Base-by-base conservation (phyloP, 2,329 filamentous ascomycete species). In the Colletotrichum limetticola region DNA sequence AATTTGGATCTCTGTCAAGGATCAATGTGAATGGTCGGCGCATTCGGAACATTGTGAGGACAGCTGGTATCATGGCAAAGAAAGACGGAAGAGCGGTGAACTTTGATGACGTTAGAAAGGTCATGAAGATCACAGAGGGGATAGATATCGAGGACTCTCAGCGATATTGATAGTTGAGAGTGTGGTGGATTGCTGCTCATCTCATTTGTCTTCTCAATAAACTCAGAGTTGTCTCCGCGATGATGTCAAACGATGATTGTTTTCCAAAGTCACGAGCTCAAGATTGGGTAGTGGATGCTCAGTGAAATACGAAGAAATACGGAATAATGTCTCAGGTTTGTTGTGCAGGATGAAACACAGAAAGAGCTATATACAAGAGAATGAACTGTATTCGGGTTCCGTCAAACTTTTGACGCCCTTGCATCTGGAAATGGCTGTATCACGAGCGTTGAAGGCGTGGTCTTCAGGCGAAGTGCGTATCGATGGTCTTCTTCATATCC, bases 1-100 rank as follows among this genome's bases (percentile, higher is more conserved):
- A 77, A 16, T 63, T 76, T 16, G 66, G 71, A 3, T 62, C 58
- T 14, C 74, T 78, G 12, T 69, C 76, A 5, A 24, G 63, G 19
- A 68, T 77, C 30, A 69, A 75, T 9, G 57, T 78, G 30, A 77
- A 78, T 16, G 77, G 77, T 0, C 55, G 77, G 1, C 66, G 74
- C 1, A 78, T 78, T 52, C 74, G 76, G 4, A 78, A 78, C 61
- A 75, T 78, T 4, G 76, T 75, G n/a, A 77, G 75, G 68, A 77
- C 76, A 12, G 74, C 76, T 2, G 24, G 74, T 19, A 78, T 78
- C 42, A 75, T 78, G 76, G 76, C 76, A 1, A 75, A 73, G 56
- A 59, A 75, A 19, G 59, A 73, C 0, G 64, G 55, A n/a, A 65
- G 74, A 11, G 52, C 57, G 9, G 62, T 77, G 3, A 26, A 16